Percentiles rank a stretch among this genome's conserved stretches.
Evolutionary conservation across 2,329 filamentous ascomycete genomes (phyloP).

Genomic region (Botrytis sinoallii): DNA sequence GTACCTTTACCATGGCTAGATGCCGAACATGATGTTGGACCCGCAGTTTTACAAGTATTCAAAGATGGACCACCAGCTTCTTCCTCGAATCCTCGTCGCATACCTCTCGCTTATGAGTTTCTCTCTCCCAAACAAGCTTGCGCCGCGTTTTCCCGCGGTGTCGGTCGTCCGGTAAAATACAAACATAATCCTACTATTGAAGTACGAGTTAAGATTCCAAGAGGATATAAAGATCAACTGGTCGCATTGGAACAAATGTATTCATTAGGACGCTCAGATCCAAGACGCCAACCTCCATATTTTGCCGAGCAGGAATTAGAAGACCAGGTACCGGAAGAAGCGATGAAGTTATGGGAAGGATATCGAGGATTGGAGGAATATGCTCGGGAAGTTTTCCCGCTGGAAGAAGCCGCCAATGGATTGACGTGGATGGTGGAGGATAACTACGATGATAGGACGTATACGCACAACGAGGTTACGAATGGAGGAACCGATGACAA

Average conservation of each 20-base stretch:
- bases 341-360: conserved; percentile 85
- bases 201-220: conserved; percentile 79
- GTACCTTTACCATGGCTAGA: conserved; percentile 92
- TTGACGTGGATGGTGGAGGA: conserved; percentile 82
- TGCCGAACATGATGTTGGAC: conserved; percentile 92
- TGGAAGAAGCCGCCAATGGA: conserved; percentile 93
- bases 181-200: conserved; percentile 70
- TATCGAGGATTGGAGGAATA: conserved; percentile 91
- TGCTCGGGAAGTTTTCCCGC: conserved; percentile 85
- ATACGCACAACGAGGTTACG: conserved; percentile 24
- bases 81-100: conserved; percentile 61
- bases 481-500: conserved; percentile 36
- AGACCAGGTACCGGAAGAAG: conserved; percentile 66
- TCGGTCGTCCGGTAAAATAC: conserved; percentile 77
- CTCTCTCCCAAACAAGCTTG: conserved; percentile 82
- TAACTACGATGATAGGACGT: conserved; percentile 34
- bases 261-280: conserved; percentile 45
- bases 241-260: conserved; percentile 64
- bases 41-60: conserved; percentile 88
- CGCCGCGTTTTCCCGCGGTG: conserved; percentile 71
- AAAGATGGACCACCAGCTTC: conserved; percentile 77
- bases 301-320: conserved; percentile 59
- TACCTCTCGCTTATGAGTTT: conserved; percentile 87
- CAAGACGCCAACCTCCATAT: conserved; percentile 56
- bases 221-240: conserved; percentile 85